A percentile compares a stretch with the other conserved stretches of the same genome.
phyloP scores from a whole-genome alignment of 2,329 filamentous ascomycete genomes.

The Neofusicoccum cordaticola region DNA sequence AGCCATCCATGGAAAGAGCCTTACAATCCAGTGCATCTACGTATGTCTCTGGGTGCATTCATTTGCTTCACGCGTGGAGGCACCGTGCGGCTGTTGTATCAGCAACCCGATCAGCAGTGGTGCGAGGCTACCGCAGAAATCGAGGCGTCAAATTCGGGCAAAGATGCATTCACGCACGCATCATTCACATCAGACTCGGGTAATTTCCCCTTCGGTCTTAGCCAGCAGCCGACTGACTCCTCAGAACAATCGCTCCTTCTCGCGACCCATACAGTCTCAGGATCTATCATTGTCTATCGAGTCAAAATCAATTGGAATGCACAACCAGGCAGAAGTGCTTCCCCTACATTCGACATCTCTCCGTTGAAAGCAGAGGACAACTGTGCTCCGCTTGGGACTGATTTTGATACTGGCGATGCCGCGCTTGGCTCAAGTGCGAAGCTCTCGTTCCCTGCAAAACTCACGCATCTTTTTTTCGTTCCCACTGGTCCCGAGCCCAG shows the following conservation, averaged over 20 bases:
- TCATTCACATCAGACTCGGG: constrained; percentile 64
- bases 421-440: constrained; percentile 25
- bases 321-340: constrained; percentile 53
- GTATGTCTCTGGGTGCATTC: constrained; percentile 57
- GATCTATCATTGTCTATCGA: constrained; percentile 71
- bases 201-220: constrained; percentile 34
- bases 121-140: constrained; percentile 71
- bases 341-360: constrained; percentile 31
- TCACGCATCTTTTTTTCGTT: constrained; percentile 74
- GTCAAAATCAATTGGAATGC: constrained; percentile 73
- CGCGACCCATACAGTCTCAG: constrained; percentile 65
- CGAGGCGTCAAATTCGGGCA: constrained; percentile 67
- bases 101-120: constrained; percentile 69
- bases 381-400: constrained; percentile 28
- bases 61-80: constrained; percentile 75
- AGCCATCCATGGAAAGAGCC: constrained; percentile 67
- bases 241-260: constrained; percentile 56
- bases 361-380: constrained; percentile 30
- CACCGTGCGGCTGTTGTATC: constrained; percentile 71
- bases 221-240: constrained; percentile 19
- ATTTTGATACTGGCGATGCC: constrained; percentile 25
- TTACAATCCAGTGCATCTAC: constrained; percentile 59
- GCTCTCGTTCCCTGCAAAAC: constrained; percentile 31
- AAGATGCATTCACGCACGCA: constrained; percentile 39
- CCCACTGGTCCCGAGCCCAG: constrained; percentile 61